A percentile compares a stretch with the other conserved stretches of the same genome.
Evolutionary conservation across 768 basidiomycete genomes (phyloP).

Genomic region (Phallus indusiatus): DNA sequence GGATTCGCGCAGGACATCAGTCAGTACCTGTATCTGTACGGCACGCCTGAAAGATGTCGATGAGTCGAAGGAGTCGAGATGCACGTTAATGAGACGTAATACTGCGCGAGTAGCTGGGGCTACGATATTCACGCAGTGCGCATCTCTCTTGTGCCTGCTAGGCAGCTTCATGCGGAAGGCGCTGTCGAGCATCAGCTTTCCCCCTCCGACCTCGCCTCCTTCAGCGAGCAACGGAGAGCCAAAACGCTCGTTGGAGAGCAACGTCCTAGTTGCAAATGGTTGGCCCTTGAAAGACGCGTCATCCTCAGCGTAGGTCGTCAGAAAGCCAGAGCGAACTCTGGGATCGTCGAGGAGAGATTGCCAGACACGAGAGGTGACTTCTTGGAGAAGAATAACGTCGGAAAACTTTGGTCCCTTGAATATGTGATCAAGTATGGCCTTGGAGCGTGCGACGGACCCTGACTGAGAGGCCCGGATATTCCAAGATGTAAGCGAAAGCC

Average conservation of each 20-base stretch:
- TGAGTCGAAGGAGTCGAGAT: constrained; percentile 12
- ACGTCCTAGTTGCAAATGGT: constrained; percentile 11
- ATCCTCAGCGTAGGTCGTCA: constrained; percentile 12
- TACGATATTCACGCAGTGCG: constrained; percentile 10
- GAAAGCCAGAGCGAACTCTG: constrained; percentile 7
- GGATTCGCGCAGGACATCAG: constrained; percentile 9
- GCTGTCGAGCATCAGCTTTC: constrained; percentile 7
- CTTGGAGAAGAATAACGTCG: constrained; percentile 13
- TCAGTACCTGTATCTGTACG: constrained; percentile 6
- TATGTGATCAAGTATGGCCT: constrained; percentile 10
- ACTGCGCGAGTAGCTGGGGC: constrained; percentile 4
- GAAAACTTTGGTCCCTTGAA: constrained; percentile 5
- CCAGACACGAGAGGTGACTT: constrained; percentile 8
- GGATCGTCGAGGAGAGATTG: constrained; percentile 9
- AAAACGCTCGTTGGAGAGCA: constrained; percentile 12
- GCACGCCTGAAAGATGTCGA: background rate
- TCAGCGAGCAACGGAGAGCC: constrained; percentile 13
- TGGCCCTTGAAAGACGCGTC: constrained; percentile 8
- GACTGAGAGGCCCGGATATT: constrained; percentile 9
- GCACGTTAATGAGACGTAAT: constrained; percentile 11
- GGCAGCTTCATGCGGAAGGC: constrained; percentile 9
- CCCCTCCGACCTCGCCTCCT: constrained; percentile 12
- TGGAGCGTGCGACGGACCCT: constrained; percentile 7
- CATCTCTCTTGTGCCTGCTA: constrained; percentile 11
- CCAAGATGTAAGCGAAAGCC: constrained; percentile 8